Conservation (phyloP, 768 basidiomycete genomes). For the Gymnopilus junonius region DNA sequence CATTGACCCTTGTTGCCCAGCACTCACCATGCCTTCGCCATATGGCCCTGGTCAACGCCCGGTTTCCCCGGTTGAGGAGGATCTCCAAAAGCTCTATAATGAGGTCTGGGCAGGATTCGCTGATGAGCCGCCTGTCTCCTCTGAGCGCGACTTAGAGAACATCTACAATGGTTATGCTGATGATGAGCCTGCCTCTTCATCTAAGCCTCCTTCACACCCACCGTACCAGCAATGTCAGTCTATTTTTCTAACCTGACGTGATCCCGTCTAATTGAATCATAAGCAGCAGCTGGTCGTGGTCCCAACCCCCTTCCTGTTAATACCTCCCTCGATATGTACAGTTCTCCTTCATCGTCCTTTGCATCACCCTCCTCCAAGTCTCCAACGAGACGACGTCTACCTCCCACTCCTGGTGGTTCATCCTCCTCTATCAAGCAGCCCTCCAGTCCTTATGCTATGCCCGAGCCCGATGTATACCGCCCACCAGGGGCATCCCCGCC, state of each 20-base stretch:
- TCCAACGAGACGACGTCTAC: conserved; percentile 41
- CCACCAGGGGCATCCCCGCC: conserved; percentile 30
- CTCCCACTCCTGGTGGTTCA: conserved; percentile 44
- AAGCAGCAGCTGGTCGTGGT: conserved; percentile 14
- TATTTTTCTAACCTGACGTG: conserved; percentile 1
- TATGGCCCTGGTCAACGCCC: conserved; percentile 24
- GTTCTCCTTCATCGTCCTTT: conserved; percentile 28
- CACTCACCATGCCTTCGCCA: conserved; percentile 22
- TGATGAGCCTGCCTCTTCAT: conserved; percentile 19
- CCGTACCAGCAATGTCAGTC: conserved; percentile 13
- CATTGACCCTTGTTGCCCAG: not conserved
- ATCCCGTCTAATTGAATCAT: conserved; percentile 1
- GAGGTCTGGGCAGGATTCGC: conserved; percentile 74
- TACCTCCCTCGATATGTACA: conserved; percentile 18
- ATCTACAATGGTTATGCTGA: conserved; percentile 41
- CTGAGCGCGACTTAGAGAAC: conserved; percentile 40
- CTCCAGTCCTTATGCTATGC: conserved; percentile 37
- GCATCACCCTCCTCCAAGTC: conserved; percentile 31
- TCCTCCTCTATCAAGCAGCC: conserved; percentile 34
- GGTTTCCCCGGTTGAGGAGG: conserved; percentile 62
- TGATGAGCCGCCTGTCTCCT: conserved; percentile 41
- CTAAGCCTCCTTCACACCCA: conserved; percentile 10
- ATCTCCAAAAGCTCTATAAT: conserved; percentile 75
- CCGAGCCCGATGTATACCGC: conserved; percentile 46
- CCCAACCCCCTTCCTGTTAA: conserved; percentile 24